These are phyloP conservation scores for Zasmidium cellare DNA, from an alignment of 2,329 filamentous ascomycete species.

Conservation along the genomic window DNA sequence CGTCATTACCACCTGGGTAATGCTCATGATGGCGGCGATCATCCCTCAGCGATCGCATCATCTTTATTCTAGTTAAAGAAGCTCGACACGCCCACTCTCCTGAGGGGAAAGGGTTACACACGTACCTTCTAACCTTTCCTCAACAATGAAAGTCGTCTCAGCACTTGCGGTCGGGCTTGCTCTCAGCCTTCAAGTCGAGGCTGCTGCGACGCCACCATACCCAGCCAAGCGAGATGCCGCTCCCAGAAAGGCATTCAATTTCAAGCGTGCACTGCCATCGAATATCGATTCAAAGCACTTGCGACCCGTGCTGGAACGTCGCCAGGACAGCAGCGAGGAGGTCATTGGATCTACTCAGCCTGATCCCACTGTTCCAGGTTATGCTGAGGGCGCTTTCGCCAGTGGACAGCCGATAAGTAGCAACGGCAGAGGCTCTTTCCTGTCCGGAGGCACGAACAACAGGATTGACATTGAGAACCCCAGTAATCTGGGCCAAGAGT, in stretches of 20 bases:
- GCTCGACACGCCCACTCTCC: too few species aligned
- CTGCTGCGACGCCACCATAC: neutral
- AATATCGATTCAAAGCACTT: conserved; percentile 18
- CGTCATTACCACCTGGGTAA: too few species aligned
- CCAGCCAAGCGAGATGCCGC: neutral
- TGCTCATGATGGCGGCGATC: too few species aligned
- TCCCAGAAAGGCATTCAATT: conserved; percentile 5
- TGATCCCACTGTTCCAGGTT: conserved; percentile 24
- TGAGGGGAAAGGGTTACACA: too few species aligned
- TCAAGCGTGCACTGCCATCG: conserved; percentile 9
- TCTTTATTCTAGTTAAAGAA: too few species aligned
- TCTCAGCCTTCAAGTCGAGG: neutral
- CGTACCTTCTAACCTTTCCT: neutral
- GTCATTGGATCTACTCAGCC: conserved; percentile 3
- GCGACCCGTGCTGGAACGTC: conserved; percentile 14
- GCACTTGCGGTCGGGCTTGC: neutral
- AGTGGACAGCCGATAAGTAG: conserved; percentile 58
- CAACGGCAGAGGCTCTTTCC: conserved; percentile 58
- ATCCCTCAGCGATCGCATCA: too few species aligned
- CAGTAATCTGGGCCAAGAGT: conserved; percentile 60
- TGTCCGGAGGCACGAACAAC: conserved; percentile 64
- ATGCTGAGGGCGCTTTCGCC: conserved; percentile 37
- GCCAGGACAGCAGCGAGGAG: conserved; percentile 12
- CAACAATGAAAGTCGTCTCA: too few species aligned
- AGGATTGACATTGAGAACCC: conserved; percentile 64